Evolutionary conservation across 176 grass and related monocot genomes (phyloP), one percentile per base, ranked within the genome.

Genomic region (Zea luxurians): DNA sequence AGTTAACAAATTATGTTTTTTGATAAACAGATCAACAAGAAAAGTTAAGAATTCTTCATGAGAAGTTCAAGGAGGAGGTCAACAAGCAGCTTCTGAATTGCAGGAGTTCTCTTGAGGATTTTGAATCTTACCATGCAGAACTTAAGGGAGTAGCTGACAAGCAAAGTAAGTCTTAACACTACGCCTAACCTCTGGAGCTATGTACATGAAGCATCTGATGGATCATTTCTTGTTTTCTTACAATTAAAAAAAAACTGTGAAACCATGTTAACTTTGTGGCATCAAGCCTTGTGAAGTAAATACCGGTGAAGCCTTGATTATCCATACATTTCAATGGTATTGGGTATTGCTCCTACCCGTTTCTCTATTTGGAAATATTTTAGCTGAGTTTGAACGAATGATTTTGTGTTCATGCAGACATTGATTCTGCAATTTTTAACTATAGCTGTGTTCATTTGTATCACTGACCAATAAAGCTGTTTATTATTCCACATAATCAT

Each of bases 51-150:
- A 87, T 83, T 85, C 83, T 95, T 63, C 89, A 95, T 78, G 88
- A 88, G 43, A 98, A 92, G 83, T 95, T 90, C 75, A 92, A 87
- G 83, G 88, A 94, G 78, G 92, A 94, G 74, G 81, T 95, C 27
- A 84, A 85, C 75, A 86, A 92, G 49, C 92, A 92, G 60, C 78
- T 98, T 58, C 59, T 87, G 47, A 78, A 69, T 62, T 98, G 92
- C 78, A 88, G n/a, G 78, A 89, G 41, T 47, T 90, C 90, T 68
- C 75, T 98, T 17, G 40, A 89, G 74, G 78, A 95, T 77, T 83
- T 92, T 72, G 92, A 92, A 82, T 84, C 85, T 47, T 87, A 90
- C 21, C 92, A 94, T 34, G 36, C 80, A 80, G 96, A 98, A 81
- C 87, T 98, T 61, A 89, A 95, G 82, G 89, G 74, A 85, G 78